These are phyloP conservation scores for Lactifluus hygrophoroides DNA, from an alignment of 768 basidiomycete genomes.

Conservation along the genomic window DNA sequence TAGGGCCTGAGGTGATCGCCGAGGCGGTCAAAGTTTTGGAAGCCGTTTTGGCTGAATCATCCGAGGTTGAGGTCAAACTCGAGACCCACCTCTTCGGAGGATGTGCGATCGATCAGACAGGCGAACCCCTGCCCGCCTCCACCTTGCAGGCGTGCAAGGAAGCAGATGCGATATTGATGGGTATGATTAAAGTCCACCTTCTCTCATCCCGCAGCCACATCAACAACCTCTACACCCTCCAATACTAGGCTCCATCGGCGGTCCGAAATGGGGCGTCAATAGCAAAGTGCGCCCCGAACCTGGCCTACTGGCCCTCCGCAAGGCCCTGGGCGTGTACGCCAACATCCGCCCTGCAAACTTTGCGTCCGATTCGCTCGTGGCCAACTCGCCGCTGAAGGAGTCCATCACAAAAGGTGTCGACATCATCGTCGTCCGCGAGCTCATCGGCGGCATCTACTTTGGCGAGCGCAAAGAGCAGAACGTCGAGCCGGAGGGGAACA, in stretches of 20 bases:
- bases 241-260: constrained; percentile 92
- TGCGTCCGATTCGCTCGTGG: constrained; percentile 81
- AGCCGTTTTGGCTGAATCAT: constrained; percentile 50
- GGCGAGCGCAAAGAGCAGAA: constrained; percentile 86
- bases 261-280: constrained; percentile 97
- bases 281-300: constrained; percentile 86
- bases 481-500: constrained; percentile 49
- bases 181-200: constrained; percentile 34
- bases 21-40: constrained; percentile 83
- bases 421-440: constrained; percentile 91
- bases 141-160: constrained; percentile 85
- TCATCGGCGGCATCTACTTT: constrained; percentile 96
- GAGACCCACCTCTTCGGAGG: constrained; percentile 82
- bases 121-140: constrained; percentile 75
- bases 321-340: constrained; percentile 90
- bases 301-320: constrained; percentile 82
- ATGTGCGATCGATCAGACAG: constrained; percentile 79
- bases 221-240: background rate
- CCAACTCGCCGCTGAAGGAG: constrained; percentile 82
- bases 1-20: constrained; percentile 84
- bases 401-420: constrained; percentile 76
- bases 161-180: constrained; percentile 95
- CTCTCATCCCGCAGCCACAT: background rate
- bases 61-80: constrained; percentile 64
- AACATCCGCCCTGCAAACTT: constrained; percentile 98